Evolutionary conservation across 164 flowering plant species (phyloP).

Genomic region (Kingdonia uniflora): DNA sequence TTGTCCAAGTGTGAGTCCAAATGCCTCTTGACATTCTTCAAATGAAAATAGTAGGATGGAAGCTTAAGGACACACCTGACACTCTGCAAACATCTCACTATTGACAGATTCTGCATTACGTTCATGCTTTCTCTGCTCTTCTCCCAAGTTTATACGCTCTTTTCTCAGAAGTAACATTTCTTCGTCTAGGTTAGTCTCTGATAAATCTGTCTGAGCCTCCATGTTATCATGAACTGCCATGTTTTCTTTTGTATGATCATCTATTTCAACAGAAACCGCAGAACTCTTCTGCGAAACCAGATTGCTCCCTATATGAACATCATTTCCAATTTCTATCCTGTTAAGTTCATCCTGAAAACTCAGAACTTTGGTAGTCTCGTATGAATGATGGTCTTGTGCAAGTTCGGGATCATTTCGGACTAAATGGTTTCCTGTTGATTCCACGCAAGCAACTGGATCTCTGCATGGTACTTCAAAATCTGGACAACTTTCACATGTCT

Average conservation of each 20-base stretch:
- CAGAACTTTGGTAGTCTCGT: constrained; percentile 10
- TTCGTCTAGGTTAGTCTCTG: constrained; percentile 46
- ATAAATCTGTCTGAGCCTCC: constrained; percentile 17
- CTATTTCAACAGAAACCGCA: constrained; percentile 5
- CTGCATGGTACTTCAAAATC: not conserved
- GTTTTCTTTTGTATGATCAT: constrained; percentile 8
- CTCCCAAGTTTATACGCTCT: constrained; percentile 46
- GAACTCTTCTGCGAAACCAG: no score
- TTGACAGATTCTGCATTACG: constrained; percentile 91
- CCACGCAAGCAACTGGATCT: constrained; percentile 12
- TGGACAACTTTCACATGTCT: constrained; percentile 3
- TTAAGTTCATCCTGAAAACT: constrained; percentile 8
- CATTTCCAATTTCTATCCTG: constrained; percentile 7
- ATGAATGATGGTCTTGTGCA: constrained; percentile 8
- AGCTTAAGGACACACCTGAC: constrained; percentile 60
- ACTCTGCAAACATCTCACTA: constrained; percentile 91
- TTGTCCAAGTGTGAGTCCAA: not conserved
- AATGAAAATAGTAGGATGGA: not conserved
- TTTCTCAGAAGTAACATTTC: constrained; percentile 43
- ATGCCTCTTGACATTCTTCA: not conserved
- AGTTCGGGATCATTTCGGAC: constrained; percentile 8
- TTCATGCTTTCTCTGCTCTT: constrained; percentile 80
- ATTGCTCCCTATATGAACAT: constrained; percentile 2
- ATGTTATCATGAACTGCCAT: constrained; percentile 12
- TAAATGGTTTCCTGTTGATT: constrained; percentile 10